Base-by-base conservation (phyloP, 108 stramenopile genomes). In the Stephanodiscus triporus region DNA sequence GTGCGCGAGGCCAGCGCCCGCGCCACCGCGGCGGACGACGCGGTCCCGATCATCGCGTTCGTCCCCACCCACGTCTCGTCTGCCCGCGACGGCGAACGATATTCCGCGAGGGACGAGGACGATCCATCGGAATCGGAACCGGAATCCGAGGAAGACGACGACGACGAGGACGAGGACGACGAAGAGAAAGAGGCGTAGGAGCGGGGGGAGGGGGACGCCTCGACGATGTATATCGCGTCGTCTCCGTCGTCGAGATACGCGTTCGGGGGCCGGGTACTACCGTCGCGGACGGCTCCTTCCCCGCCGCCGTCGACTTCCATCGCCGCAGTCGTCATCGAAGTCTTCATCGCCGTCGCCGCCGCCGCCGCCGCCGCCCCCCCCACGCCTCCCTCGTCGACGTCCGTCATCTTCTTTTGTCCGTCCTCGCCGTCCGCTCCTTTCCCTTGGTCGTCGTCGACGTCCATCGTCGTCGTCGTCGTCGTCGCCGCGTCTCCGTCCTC, bases 1-100 rank as follows among this genome's bases (percentile, higher is more conserved):
- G 64, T 75, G 40, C 80, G 65, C 49, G 64, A 70, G 5, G 55
- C 73, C 64, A 81, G 60, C 29, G 68, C 80, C 45, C 73, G 56
- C 23, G 68, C 68, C 19, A 81, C 13, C 23, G 70, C 70, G 34
- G 70, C 70, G 34, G 69, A 74, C 17, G 80, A 73, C 49, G 67
- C 70, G 19, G 27, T 36, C 0, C 32, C 32, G 32, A n/a, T n/a
- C n/a, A n/a, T n/a, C 49, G 68, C 68, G 20, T n/a, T 32, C 0
- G 73, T 48, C 23, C 49, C 80, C 19, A 49, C 69, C 20, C 50
- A 23, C 13, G 47, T 24, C 27, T 17, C 16, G 11, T 43, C 55
- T 19, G 63, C 16, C 49, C 45, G 2, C 23, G 30, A 50, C 14
- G 54, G 10, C 17, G 34, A 53, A 2, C 37, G 37, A 1, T 58